Percentiles rank a stretch among this genome's conserved stretches.
Conservation (phyloP, 1,139 yeast genomes). For the Blastobotrys proliferans region DNA sequence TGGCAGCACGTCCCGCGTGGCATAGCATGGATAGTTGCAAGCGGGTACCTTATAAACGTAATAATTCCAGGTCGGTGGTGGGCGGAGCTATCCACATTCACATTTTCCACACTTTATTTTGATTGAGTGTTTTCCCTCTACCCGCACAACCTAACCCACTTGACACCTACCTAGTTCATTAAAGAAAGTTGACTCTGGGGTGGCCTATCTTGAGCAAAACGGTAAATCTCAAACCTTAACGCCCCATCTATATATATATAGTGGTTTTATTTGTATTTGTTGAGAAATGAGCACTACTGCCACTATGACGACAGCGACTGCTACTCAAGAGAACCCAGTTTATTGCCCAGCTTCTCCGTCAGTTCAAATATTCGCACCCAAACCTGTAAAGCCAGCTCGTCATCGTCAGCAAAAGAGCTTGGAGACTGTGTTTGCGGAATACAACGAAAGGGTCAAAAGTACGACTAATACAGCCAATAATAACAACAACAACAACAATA, state of each 20-base stretch:
- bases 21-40: too few relatives aligned
- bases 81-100: too few relatives aligned
- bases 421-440: conserved; percentile 9
- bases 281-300: neutral
- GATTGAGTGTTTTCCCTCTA: too few relatives aligned
- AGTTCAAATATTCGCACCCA: conserved; percentile 20
- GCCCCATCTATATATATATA: neutral
- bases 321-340: too few relatives aligned
- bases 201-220: neutral
- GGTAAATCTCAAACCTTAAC: neutral
- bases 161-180: neutral
- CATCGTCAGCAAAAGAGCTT: conserved; percentile 23
- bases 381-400: conserved; percentile 24
- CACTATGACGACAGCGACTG: neutral
- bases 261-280: neutral
- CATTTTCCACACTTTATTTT: too few relatives aligned
- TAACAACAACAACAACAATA: neutral
- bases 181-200: neutral
- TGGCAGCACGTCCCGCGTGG: too few relatives aligned
- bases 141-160: too few relatives aligned
- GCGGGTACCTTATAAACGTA: too few relatives aligned
- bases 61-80: too few relatives aligned
- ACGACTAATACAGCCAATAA: conserved; percentile 3
- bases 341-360: neutral
- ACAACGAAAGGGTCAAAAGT: conserved; percentile 9